A percentile compares a stretch with the other conserved stretches of the same genome.
Conservation (phyloP, 2,329 filamentous ascomycete genomes). For the Penicillium concentricum region DNA sequence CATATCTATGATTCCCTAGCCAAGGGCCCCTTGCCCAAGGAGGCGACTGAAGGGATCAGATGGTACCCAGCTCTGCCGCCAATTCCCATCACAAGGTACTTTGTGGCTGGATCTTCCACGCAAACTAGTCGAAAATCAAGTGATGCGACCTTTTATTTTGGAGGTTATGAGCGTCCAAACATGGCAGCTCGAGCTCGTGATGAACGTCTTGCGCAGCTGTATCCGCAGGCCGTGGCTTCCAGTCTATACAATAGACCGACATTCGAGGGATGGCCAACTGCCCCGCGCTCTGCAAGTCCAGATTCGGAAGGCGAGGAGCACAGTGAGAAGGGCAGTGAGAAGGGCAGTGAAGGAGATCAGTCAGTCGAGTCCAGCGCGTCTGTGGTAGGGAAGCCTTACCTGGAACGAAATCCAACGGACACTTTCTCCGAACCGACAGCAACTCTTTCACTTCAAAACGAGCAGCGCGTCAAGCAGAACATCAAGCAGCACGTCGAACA, state of each 20-base stretch:
- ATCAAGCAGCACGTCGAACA: not conserved
- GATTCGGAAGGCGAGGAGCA: not conserved
- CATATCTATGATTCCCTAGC: not conserved
- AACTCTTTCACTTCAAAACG: not conserved
- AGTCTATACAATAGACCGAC: not conserved
- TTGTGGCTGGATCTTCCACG: not conserved
- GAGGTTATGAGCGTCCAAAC: not conserved
- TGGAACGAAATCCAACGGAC: not conserved
- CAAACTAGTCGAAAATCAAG: not conserved
- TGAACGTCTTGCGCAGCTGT: not conserved
- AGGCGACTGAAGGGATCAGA: not conserved
- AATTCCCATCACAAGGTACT: not conserved
- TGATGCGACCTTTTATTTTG: not conserved
- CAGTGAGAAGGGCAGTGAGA: not conserved
- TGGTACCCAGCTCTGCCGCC: conserved; percentile 4
- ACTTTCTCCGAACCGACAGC: not conserved
- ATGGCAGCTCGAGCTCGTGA: not conserved
- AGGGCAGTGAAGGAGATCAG: not conserved
- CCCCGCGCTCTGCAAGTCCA: not conserved
- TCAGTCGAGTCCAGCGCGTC: not conserved
- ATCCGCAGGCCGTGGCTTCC: not conserved
- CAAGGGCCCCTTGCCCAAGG: not conserved
- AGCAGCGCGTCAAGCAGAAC: not conserved
- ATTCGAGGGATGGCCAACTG: not conserved
- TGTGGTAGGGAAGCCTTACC: not conserved